Conservation (phyloP, 257 asterid species). For the Paulownia fortunei region DNA sequence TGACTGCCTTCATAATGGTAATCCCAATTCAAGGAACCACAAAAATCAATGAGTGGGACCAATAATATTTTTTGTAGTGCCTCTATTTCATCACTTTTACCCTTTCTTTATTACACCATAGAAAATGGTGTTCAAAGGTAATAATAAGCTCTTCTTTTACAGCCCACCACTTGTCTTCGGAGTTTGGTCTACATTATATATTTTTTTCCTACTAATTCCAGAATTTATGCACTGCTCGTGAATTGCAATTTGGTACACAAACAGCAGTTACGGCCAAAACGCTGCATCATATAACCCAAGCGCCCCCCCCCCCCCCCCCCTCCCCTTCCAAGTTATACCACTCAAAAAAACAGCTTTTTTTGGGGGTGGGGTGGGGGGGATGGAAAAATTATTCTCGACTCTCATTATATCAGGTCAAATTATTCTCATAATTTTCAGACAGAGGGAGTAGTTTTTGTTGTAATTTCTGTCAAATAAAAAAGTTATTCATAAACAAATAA, state of each 20-base stretch:
- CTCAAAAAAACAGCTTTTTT: no score
- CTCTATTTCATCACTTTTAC: conserved; percentile 22
- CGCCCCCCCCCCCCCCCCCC: no score
- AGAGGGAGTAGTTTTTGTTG: no score
- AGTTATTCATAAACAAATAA: no score
- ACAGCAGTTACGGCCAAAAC: not conserved
- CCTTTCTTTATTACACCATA: conserved; percentile 15
- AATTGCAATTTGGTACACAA: not conserved
- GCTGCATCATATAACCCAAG: no score
- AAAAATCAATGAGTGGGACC: conserved; percentile 17
- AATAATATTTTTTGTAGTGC: not conserved
- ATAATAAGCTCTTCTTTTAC: conserved; percentile 33
- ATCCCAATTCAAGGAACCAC: conserved; percentile 19
- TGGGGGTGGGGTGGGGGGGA: no score
- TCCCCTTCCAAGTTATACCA: no score
- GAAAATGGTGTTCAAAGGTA: conserved; percentile 37
- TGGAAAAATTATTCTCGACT: no score
- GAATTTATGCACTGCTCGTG: not conserved
- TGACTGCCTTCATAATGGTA: not conserved
- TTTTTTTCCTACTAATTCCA: not conserved
- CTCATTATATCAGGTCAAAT: no score
- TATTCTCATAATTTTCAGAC: no score
- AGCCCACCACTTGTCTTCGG: conserved; percentile 25
- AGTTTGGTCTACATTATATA: conserved; percentile 29
- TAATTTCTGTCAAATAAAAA: no score